Conservation (phyloP, 2,329 filamentous ascomycete species). For the Ilyonectria mors-panacis region DNA sequence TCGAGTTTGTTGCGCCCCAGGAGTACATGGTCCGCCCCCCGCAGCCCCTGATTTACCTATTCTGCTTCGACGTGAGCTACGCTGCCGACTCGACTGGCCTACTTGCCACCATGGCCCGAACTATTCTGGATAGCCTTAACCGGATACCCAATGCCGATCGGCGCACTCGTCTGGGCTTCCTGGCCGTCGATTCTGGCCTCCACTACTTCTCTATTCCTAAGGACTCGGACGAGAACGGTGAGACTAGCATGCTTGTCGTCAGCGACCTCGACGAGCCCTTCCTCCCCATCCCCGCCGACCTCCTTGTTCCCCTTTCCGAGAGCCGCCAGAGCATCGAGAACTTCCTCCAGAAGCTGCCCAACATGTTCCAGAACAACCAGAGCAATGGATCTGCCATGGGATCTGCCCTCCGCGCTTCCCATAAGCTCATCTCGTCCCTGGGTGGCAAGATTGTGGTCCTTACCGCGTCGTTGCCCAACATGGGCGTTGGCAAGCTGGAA, state of each 20-base stretch:
- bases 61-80: slow-evolving; percentile 95
- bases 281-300: slow-evolving; percentile 91
- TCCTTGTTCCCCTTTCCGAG: slow-evolving; percentile 90
- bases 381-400: slow-evolving; percentile 95
- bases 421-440: slow-evolving; percentile 94
- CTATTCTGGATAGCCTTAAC: slow-evolving; percentile 94
- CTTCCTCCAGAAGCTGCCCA: slow-evolving; percentile 90
- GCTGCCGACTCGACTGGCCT: slow-evolving; percentile 91
- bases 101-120: slow-evolving; percentile 91
- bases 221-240: slow-evolving; percentile 86
- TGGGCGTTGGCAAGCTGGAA: slow-evolving; percentile 90
- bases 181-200: slow-evolving; percentile 93
- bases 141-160: slow-evolving; percentile 98
- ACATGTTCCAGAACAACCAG: slow-evolving; percentile 97
- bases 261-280: slow-evolving; percentile 98
- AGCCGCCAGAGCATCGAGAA: slow-evolving; percentile 91
- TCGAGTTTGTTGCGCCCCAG: slow-evolving; percentile 97
- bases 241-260: slow-evolving; percentile 93
- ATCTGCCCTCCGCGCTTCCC: slow-evolving; percentile 90
- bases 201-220: slow-evolving; percentile 97
- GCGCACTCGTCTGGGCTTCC: slow-evolving; percentile 92
- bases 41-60: slow-evolving; percentile 94
- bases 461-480: slow-evolving; percentile 89
- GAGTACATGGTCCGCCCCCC: slow-evolving; percentile 99
- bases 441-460: slow-evolving; percentile 96